Evolutionary conservation across 306 rosid species (phyloP), one percentile per base, ranked within the genome.

Genomic region (Prosopis cineraria): DNA sequence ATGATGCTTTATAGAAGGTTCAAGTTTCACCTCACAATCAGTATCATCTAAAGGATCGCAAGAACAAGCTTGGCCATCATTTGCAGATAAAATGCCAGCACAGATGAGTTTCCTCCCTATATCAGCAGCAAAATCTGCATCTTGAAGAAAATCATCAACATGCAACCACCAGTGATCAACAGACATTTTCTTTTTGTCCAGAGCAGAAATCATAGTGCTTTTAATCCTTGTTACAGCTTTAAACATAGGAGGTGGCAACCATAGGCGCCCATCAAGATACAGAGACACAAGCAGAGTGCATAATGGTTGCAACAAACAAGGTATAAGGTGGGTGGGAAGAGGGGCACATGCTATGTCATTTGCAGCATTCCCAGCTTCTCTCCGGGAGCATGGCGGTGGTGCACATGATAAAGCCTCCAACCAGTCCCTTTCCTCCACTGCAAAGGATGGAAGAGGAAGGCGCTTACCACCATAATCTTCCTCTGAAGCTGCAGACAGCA

Each of bases 381-480:
- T 88, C 27, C 79, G 91, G 55, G 98, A 95, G 87, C 98, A 95
- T 16, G 98, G 98, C 30, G 88, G 94, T 40, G 97, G 96, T 48
- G 96, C 84, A 78, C 73, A 75, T 20, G 80, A 81, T 65, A 92
- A 71, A 84, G 98, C 98, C 81, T 91, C 98, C 81, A 95, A 83
- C 98, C 98, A 95, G 80, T 95, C 98, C 85, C 90, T 89, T 87
- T 95, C 98, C 89, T 91, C 97, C 83, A 95, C 98, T 17, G 90
- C 83, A 85, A 95, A 87, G 82, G 93, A 81, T 24, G 98, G 98
- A 68, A 92, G 90, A 76, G 93, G 87, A 80, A 81, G 81, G 68
- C 83, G 88, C 83, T 87, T 88, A 78, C 79, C 75, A 59, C 82
- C 69, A 40, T 85, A 83, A 75, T 63, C 62, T 71, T 84, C 87